Evolutionary conservation across 2,329 filamentous ascomycete genomes (phyloP).

Genomic region (Penicillium oxalicum): DNA sequence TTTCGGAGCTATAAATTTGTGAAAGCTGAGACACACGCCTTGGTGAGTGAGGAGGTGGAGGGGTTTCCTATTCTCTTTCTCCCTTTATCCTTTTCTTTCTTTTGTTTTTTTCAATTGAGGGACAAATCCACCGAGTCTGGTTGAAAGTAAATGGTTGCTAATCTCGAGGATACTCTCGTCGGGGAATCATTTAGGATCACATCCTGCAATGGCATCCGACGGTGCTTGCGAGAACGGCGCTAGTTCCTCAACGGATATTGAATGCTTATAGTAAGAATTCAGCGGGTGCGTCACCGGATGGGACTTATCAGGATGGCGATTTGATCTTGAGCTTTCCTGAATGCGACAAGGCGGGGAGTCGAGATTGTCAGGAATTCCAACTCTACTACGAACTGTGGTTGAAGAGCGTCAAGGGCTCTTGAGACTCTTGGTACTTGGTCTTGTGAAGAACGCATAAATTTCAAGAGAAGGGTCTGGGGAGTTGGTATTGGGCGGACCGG

Average conservation of each 20-base stretch:
- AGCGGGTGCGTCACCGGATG: slow-evolving; percentile 41
- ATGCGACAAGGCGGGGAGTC: slow-evolving; percentile 51
- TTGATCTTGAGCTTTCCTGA: slow-evolving; percentile 72
- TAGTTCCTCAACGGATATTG: slow-evolving; percentile 79
- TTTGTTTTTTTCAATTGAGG: background rate
- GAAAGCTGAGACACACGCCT: slow-evolving; percentile 83
- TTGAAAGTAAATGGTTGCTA: no score
- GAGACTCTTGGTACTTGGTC: background rate
- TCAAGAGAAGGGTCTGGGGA: background rate
- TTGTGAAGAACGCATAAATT: background rate
- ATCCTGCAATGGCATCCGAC: slow-evolving; percentile 96
- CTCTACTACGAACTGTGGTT: slow-evolving; percentile 45
- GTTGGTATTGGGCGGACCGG: no score
- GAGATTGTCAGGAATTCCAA: slow-evolving; percentile 67
- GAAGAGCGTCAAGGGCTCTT: slow-evolving; percentile 25
- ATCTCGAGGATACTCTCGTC: background rate
- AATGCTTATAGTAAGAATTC: slow-evolving; percentile 65
- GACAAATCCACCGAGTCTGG: slow-evolving; percentile 21
- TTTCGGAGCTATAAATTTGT: slow-evolving; percentile 95
- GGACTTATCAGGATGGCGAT: slow-evolving; percentile 73
- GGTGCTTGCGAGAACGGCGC: slow-evolving; percentile 78
- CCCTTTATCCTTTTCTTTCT: no score
- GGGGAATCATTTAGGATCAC: slow-evolving; percentile 57
- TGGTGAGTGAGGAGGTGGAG: slow-evolving; percentile 53
- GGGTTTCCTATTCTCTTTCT: no score